These are phyloP conservation scores for Cytidiella melzeri DNA, from an alignment of 768 basidiomycete genomes.

Conservation along the genomic window DNA sequence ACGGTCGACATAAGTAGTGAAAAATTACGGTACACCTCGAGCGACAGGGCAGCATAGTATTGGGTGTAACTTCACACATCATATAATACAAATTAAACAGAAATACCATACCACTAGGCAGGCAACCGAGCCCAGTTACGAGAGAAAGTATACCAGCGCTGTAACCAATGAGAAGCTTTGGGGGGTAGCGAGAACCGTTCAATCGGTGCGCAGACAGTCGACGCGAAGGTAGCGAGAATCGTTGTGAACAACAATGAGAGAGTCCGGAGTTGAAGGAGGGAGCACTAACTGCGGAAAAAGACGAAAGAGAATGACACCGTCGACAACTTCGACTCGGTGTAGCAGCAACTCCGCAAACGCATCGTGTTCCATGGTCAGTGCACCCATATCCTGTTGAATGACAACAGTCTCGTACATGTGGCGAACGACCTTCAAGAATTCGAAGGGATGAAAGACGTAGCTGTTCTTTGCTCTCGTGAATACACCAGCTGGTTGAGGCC, in stretches of 20 bases:
- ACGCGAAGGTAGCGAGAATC: neutral
- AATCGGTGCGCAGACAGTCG: neutral
- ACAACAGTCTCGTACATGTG: neutral
- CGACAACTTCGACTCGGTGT: neutral
- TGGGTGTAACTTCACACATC: neutral
- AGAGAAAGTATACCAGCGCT: neutral
- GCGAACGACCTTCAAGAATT: neutral
- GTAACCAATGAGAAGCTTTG: neutral
- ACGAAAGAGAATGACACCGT: neutral
- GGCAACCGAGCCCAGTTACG: neutral
- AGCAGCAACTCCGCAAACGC: neutral
- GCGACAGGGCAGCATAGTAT: neutral
- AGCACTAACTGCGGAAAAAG: neutral
- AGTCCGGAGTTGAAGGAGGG: neutral
- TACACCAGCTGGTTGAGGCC: slow-evolving; percentile 3
- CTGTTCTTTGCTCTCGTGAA: neutral
- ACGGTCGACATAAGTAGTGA: no score
- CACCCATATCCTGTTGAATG: neutral
- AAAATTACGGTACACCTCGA: no score
- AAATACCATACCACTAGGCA: neutral
- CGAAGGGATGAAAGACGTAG: neutral
- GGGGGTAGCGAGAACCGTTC: neutral
- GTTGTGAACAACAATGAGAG: neutral
- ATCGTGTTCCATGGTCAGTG: neutral
- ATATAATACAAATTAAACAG: neutral